Percentiles rank a stretch among this genome's conserved stretches.
These are phyloP conservation scores for Sechiopsis laciniata DNA, from an alignment of 306 rosid species.

Conservation along the genomic window DNA sequence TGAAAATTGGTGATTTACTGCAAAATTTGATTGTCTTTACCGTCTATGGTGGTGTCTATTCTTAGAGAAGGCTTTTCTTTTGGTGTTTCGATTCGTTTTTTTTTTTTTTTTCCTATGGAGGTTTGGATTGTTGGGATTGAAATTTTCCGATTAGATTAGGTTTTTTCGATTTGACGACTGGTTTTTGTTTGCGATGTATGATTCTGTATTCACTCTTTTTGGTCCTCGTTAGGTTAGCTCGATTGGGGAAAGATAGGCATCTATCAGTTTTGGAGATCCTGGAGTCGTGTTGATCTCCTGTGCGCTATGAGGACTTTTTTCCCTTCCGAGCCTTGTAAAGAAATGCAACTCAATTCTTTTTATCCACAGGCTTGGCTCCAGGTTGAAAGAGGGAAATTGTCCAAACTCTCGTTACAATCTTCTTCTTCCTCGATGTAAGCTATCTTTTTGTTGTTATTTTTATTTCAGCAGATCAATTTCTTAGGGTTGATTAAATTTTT, in stretches of 20 bases:
- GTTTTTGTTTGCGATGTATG: background rate
- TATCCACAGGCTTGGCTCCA: conserved; percentile 94
- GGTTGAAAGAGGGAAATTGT: conserved; percentile 85
- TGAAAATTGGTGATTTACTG: background rate
- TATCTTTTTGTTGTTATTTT: conserved; percentile 3
- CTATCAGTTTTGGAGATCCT: conserved; percentile 75
- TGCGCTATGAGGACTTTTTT: conserved; percentile 85
- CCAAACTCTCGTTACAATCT: conserved; percentile 51
- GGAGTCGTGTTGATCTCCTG: conserved; percentile 53
- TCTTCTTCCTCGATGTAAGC: conserved; percentile 78
- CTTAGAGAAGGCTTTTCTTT: background rate
- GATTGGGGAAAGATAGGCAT: conserved; percentile 35
- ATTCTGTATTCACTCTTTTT: background rate
- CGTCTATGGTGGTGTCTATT: background rate
- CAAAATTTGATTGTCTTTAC: background rate
- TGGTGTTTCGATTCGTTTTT: background rate
- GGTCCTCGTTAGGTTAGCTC: conserved; percentile 16
- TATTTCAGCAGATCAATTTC: background rate
- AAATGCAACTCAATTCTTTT: conserved; percentile 56
- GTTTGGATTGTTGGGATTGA: background rate
- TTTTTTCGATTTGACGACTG: conserved; percentile 11
- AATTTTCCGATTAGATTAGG: conserved; percentile 1
- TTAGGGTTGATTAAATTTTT: conserved; percentile 24
- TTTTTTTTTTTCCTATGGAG: background rate
- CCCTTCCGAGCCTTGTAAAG: conserved; percentile 71